Evolutionary conservation across 805 yeast species (phyloP).

Genomic region (Hanseniaspora guilliermondii): DNA sequence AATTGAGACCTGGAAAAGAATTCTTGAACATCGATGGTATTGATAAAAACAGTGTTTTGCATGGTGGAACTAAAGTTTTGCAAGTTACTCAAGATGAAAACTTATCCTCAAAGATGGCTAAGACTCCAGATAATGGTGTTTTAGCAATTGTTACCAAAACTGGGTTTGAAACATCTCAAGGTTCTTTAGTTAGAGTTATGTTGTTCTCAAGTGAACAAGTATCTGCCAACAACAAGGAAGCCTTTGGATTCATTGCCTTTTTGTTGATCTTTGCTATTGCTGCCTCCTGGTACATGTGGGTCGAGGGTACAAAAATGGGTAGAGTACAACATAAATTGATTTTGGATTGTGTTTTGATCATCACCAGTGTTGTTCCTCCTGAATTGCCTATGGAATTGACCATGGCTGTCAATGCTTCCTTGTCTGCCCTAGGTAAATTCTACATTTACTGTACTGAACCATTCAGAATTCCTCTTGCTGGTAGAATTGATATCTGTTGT

Average conservation of each 20-base stretch:
- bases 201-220: constrained; percentile 92
- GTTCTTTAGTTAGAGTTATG: constrained; percentile 94
- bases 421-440: constrained; percentile 74
- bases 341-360: constrained; percentile 86
- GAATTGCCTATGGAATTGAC: constrained; percentile 98
- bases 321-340: constrained; percentile 87
- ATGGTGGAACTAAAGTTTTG: constrained; percentile 92
- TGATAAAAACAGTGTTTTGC: constrained; percentile 78
- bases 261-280: constrained; percentile 81
- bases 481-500: constrained; percentile 95
- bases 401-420: constrained; percentile 89
- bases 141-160: constrained; percentile 81
- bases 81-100: constrained; percentile 69
- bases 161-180: constrained; percentile 98
- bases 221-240: constrained; percentile 89
- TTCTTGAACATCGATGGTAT: constrained; percentile 60
- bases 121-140: constrained; percentile 85
- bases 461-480: constrained; percentile 93
- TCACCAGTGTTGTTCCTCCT: constrained; percentile 97
- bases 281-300: constrained; percentile 97
- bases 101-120: constrained; percentile 34
- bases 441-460: constrained; percentile 97
- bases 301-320: constrained; percentile 91
- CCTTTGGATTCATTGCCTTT: constrained; percentile 82
- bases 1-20: constrained; percentile 65